Conservation (phyloP, 2,329 filamentous ascomycete genomes). For the Tolypocladium capitatum region DNA sequence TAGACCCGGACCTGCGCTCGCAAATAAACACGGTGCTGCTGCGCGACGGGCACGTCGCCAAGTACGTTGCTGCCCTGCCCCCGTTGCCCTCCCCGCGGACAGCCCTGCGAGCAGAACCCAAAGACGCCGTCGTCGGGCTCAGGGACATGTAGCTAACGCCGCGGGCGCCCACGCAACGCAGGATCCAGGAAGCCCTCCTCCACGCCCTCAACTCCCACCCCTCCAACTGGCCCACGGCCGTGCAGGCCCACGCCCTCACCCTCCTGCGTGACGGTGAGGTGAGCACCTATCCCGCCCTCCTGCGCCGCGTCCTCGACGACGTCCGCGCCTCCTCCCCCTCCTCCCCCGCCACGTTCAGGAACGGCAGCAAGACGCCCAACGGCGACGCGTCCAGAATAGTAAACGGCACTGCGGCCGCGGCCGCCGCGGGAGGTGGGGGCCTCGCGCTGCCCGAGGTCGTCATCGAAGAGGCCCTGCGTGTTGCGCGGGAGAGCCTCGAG, state of each 20-base stretch:
- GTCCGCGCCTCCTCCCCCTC: slow-evolving; percentile 32
- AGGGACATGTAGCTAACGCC: neutral
- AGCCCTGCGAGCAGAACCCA: too few relatives aligned
- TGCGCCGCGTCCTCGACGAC: slow-evolving; percentile 48
- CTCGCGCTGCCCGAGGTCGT: slow-evolving; percentile 46
- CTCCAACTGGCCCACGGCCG: slow-evolving; percentile 48
- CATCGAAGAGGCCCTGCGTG: slow-evolving; percentile 48
- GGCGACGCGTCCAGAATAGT: slow-evolving; percentile 14
- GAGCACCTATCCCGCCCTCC: slow-evolving; percentile 46
- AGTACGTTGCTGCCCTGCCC: slow-evolving; percentile 26
- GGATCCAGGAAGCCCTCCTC: slow-evolving; percentile 52
- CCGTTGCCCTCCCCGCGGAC: too few relatives aligned
- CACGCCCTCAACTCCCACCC: slow-evolving; percentile 46
- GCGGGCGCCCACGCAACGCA: too few relatives aligned
- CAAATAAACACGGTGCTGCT: slow-evolving; percentile 48
- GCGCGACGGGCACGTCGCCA: slow-evolving; percentile 43
- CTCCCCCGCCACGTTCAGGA: slow-evolving; percentile 12
- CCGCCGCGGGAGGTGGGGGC: slow-evolving; percentile 1
- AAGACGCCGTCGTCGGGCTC: too few relatives aligned
- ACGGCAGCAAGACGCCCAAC: slow-evolving; percentile 23
- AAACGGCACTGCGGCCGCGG: slow-evolving; percentile 13
- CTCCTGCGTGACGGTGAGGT: slow-evolving; percentile 48
- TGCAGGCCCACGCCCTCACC: slow-evolving; percentile 45
- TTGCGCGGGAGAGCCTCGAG: slow-evolving; percentile 46
- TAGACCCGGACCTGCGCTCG: slow-evolving; percentile 48